Evolutionary conservation across 2,329 filamentous ascomycete species (phyloP).

Genomic region (Aspergillus intermedius): DNA sequence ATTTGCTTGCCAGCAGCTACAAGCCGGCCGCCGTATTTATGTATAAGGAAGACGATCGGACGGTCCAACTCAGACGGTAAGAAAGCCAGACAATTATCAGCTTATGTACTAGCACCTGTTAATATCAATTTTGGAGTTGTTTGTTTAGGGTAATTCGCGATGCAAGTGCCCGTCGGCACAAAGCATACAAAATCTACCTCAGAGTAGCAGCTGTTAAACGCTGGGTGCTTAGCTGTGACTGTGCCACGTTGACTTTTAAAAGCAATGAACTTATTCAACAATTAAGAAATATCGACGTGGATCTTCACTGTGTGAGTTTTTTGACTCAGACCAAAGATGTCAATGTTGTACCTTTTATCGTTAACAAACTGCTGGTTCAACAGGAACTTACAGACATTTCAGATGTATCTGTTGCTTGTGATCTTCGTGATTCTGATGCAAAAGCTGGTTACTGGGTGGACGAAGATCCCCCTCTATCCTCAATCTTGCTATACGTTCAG

Average conservation of each 20-base stretch:
- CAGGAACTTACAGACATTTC: conserved; percentile 54
- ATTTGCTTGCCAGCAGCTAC: conserved; percentile 50
- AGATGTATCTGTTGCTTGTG: conserved; percentile 50
- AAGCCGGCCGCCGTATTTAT: conserved; percentile 34
- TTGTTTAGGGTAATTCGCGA: conserved; percentile 53
- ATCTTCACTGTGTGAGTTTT: conserved; percentile 44
- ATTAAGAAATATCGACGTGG: conserved; percentile 44
- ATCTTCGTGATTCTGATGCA: conserved; percentile 49
- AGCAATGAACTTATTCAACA: conserved; percentile 42
- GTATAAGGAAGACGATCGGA: conserved; percentile 48
- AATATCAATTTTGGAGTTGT: not conserved
- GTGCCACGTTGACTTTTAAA: conserved; percentile 45
- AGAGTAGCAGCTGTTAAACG: conserved; percentile 52
- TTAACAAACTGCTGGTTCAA: not conserved
- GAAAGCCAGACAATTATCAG: conserved; percentile 6
- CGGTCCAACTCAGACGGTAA: conserved; percentile 52
- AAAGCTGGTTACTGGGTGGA: conserved; percentile 55
- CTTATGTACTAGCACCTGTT: not conserved
- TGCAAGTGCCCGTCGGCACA: conserved; percentile 54
- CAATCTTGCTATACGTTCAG: conserved; percentile 43
- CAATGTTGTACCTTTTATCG: not conserved
- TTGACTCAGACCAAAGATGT: not conserved
- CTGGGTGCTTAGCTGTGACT: conserved; percentile 50
- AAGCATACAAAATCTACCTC: conserved; percentile 56
- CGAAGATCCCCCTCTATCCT: conserved; percentile 53